Evolutionary conservation across 495 filamentous ascomycete genomes (phyloP), one percentile per base, ranked within the genome.

Genomic region (Cairneyella variabilis): DNA sequence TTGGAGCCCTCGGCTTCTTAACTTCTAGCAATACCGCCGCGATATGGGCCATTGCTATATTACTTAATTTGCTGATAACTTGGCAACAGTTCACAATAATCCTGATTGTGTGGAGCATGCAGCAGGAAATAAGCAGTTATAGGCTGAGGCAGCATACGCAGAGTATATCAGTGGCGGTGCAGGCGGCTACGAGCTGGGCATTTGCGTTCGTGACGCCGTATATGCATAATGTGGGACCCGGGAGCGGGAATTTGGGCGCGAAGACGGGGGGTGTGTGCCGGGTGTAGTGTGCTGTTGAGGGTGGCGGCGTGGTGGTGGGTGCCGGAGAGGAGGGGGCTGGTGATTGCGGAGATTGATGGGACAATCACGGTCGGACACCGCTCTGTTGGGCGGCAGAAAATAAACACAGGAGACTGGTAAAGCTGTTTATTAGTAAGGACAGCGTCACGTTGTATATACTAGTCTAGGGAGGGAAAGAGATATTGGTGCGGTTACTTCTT

Each of bases 321-420:
- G 1, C 86, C 86, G 0, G 86, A 90, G 56, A 85, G 85, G 0
- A 66, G 70, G 2, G 85, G 84, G 14, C 76, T 84, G 38, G 79
- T 83, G 0, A 89, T 85, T 56, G 84, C 82, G 12, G 86, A 89
- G 62, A 64, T 90, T 50, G 85, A 90, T 61, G n/a, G n/a, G n/a
- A n/a, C n/a, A n/a, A n/a, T n/a, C n/a, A n/a, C n/a, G n/a, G n/a
- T n/a, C n/a, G n/a, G n/a, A n/a, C n/a, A n/a, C n/a, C n/a, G n/a
- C n/a, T n/a, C n/a, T n/a, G n/a, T n/a, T n/a, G n/a, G n/a, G n/a
- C n/a, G n/a, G n/a, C n/a, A n/a, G n/a, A n/a, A n/a, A n/a, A n/a
- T n/a, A n/a, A n/a, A n/a, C n/a, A n/a, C n/a, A n/a, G n/a, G n/a
- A n/a, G n/a, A n/a, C n/a, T n/a, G n/a, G n/a, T n/a, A n/a, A n/a